A percentile compares a stretch with the other conserved stretches of the same genome.
These are phyloP conservation scores for Heliamphora pulchella DNA, from an alignment of 179 eudicot genomes.

Conservation along the genomic window DNA sequence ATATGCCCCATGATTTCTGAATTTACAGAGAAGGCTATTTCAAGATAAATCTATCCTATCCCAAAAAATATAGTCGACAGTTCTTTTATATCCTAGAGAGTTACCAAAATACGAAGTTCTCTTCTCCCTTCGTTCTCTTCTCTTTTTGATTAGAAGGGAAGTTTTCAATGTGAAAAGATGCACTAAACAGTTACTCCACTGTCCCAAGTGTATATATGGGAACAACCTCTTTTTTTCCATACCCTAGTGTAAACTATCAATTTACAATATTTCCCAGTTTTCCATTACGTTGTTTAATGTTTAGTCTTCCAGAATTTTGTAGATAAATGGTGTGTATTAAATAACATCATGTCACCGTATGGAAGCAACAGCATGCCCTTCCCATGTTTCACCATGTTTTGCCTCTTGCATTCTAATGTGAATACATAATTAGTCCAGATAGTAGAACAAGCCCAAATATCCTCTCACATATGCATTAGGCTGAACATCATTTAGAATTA, in stretches of 20 bases:
- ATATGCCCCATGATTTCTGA: not conserved
- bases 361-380: not conserved
- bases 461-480: not conserved
- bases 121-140: no score
- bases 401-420: not conserved
- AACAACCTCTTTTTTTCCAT: not conserved
- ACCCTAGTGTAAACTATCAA: not conserved
- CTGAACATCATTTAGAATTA: conserved; percentile 5
- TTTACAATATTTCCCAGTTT: not conserved
- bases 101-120: no score
- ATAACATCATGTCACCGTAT: not conserved
- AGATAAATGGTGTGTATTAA: not conserved
- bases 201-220: not conserved
- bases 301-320: not conserved
- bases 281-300: no score
- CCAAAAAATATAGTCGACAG: not conserved
- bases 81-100: no score
- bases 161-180: not conserved
- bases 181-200: not conserved
- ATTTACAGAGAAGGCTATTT: not conserved
- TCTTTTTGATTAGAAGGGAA: not conserved
- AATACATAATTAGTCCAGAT: not conserved
- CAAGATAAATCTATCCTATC: not conserved
- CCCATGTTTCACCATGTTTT: not conserved
- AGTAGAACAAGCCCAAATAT: not conserved